Conservation (phyloP, 495 filamentous ascomycete genomes). For the Geoglossum glabrum region DNA sequence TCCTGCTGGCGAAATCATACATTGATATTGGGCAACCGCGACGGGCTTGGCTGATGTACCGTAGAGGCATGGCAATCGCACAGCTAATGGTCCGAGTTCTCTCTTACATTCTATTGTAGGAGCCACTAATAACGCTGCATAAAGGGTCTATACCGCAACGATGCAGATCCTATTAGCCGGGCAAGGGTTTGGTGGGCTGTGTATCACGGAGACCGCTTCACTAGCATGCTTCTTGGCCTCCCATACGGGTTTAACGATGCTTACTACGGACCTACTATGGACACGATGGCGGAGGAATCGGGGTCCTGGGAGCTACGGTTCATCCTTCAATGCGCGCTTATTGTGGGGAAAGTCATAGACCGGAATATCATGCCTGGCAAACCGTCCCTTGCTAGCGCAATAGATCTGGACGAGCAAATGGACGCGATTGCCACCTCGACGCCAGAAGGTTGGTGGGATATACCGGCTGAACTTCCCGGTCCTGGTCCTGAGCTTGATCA, state of each 20-base stretch:
- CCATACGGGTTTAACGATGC: slow-evolving; percentile 25
- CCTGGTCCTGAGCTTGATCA: slow-evolving; percentile 4
- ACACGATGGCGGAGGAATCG: slow-evolving; percentile 6
- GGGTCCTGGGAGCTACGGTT: slow-evolving; percentile 13
- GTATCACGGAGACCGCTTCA: slow-evolving; percentile 23
- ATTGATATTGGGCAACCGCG: slow-evolving; percentile 30
- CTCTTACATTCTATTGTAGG: background rate
- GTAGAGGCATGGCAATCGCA: slow-evolving; percentile 27
- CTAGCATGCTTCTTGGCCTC: slow-evolving; percentile 29
- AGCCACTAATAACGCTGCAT: slow-evolving; percentile 18
- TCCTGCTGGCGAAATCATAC: slow-evolving; percentile 26
- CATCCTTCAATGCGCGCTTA: slow-evolving; percentile 17
- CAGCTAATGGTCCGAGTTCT: slow-evolving; percentile 22
- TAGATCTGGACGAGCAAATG: slow-evolving; percentile 29
- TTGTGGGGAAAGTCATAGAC: slow-evolving; percentile 31
- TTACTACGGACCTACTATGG: slow-evolving; percentile 9
- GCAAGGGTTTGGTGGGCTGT: slow-evolving; percentile 25
- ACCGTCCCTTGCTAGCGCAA: slow-evolving; percentile 21
- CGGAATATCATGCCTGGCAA: slow-evolving; percentile 24
- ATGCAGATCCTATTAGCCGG: slow-evolving; percentile 11
- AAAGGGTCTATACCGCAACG: slow-evolving; percentile 7
- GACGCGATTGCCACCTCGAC: slow-evolving; percentile 21
- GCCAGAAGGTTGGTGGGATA: slow-evolving; percentile 18
- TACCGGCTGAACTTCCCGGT: slow-evolving; percentile 3
- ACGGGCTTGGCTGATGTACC: slow-evolving; percentile 26